Percentiles rank a stretch among this genome's conserved stretches.
These are phyloP conservation scores for Phoma sp. DNA, from an alignment of 2,329 filamentous ascomycete species.

Conservation along the genomic window DNA sequence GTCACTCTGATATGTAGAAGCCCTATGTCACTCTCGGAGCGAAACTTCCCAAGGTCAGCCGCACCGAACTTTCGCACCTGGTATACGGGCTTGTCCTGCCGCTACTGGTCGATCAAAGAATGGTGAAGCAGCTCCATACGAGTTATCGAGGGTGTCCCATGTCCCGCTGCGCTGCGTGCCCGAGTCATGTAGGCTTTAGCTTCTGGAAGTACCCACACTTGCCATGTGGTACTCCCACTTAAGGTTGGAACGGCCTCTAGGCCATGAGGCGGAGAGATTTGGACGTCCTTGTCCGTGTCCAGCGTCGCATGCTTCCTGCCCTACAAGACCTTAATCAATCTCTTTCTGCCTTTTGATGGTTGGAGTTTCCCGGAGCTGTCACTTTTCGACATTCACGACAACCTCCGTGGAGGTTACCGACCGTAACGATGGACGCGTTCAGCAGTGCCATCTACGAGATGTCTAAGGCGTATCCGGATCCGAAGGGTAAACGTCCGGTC, in stretches of 20 bases:
- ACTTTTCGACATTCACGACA: constrained; percentile 1
- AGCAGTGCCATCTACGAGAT: constrained; percentile 21
- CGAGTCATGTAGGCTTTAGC: constrained; percentile 11
- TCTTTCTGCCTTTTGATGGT: constrained; percentile 1
- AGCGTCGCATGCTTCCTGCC: constrained; percentile 1
- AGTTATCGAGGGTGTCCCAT: constrained; percentile 1
- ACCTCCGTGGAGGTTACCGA: background rate
- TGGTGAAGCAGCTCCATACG: background rate
- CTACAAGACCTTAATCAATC: background rate
- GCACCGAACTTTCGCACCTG: constrained; percentile 1
- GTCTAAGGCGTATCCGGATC: constrained; percentile 30
- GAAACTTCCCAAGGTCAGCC: background rate
- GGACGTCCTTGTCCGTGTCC: constrained; percentile 2
- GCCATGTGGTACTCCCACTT: constrained; percentile 13
- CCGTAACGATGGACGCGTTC: constrained; percentile 19
- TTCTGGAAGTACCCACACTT: constrained; percentile 6
- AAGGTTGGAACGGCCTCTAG: constrained; percentile 6
- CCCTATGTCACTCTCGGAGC: background rate
- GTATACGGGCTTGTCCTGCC: background rate
- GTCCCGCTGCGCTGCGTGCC: background rate
- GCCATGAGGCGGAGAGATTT: constrained; percentile 7
- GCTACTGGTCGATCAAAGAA: constrained; percentile 5
- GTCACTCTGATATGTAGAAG: background rate
- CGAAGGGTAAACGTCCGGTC: constrained; percentile 28
- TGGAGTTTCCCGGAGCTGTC: background rate